Evolutionary conservation across 129 eudicot genomes (phyloP).

Genomic region (Flaveria sonorensis): DNA sequence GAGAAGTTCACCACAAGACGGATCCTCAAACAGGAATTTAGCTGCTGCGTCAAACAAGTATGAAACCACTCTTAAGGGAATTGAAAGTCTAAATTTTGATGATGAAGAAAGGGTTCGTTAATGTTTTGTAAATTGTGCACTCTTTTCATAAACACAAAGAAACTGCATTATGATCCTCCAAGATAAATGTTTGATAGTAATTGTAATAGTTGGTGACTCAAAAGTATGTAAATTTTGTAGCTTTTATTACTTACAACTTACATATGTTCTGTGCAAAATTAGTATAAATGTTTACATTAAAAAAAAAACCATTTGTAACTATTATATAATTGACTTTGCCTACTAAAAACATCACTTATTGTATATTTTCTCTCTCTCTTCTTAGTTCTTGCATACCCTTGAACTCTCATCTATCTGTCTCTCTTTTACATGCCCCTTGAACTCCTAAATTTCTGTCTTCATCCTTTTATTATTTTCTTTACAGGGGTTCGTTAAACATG

Average conservation of each 20-base stretch:
- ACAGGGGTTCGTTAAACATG: too few relatives aligned
- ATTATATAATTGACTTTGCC: neutral
- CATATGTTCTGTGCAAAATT: neutral
- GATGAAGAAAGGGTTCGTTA: conserved; percentile 59
- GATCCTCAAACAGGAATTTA: conserved; percentile 51
- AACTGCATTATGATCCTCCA: neutral
- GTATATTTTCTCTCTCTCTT: too few relatives aligned
- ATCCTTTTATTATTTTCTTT: too few relatives aligned
- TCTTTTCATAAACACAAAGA: conserved; percentile 18
- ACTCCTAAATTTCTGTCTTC: too few relatives aligned
- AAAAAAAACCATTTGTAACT: neutral
- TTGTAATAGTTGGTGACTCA: conserved; percentile 11
- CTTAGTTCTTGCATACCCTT: too few relatives aligned
- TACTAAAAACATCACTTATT: neutral
- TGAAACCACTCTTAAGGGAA: conserved; percentile 79
- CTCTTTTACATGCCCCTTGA: too few relatives aligned
- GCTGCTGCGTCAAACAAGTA: conserved; percentile 46
- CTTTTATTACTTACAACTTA: conserved; percentile 20
- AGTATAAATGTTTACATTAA: conserved; percentile 15
- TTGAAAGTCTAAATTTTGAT: conserved; percentile 66
- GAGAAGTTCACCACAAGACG: conserved; percentile 38
- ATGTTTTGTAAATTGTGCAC: conserved; percentile 46
- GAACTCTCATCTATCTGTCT: too few relatives aligned
- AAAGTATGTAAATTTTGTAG: conserved; percentile 38
- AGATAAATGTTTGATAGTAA: conserved; percentile 23